Evolutionary conservation across 768 basidiomycete genomes (phyloP), one percentile per base, ranked within the genome.

Genomic region (Trichaptum fuscoviolaceum): DNA sequence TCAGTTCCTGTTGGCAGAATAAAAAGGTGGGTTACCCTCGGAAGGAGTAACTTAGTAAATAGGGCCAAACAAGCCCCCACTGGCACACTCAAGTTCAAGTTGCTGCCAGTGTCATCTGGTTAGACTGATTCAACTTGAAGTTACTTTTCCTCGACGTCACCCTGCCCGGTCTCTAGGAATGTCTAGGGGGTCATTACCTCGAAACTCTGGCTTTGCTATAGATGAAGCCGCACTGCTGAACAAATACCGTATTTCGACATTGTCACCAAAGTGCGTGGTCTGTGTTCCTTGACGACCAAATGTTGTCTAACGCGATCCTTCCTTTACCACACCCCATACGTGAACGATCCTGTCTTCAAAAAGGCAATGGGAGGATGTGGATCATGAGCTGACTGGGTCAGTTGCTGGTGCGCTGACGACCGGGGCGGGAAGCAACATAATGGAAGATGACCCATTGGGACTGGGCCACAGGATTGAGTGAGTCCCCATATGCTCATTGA

Each of bases 351-450:
- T n/a, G 7, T n/a, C 24, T 15, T 61, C 62, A 58, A 20, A 67
- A 69, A 94, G 93, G 70, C 83, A 87, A 77, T 97, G 95, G 95
- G 93, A 96, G 75, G 91, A 93, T 63, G 83, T 94, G 2, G 91
- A 95, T 73, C 87, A 95, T 77, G 93, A 96, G 67, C 77, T 87
- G 23, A 90, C 91, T 71, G 89, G 92, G 69, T 85, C 91, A 0
- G 77, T 92, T 18, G 89, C 91, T 10, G 89, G 87, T 8, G 82
- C 87, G 17, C 78, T 93, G 66, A 82, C 86, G 30, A 89, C 86
- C 60, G 77, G 81, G 20, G 76, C 78, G 5, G 74, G 80, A 27
- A 81, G 78, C n/a, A 77, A 77, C 23, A 90, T 91, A 69, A 79
- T 78, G 34, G 90, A 91, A 58, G 85, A 83, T 0, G 93, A 93